These are phyloP conservation scores for Fragilaria radians DNA, from an alignment of 108 stramenopile genomes.

Conservation along the genomic window DNA sequence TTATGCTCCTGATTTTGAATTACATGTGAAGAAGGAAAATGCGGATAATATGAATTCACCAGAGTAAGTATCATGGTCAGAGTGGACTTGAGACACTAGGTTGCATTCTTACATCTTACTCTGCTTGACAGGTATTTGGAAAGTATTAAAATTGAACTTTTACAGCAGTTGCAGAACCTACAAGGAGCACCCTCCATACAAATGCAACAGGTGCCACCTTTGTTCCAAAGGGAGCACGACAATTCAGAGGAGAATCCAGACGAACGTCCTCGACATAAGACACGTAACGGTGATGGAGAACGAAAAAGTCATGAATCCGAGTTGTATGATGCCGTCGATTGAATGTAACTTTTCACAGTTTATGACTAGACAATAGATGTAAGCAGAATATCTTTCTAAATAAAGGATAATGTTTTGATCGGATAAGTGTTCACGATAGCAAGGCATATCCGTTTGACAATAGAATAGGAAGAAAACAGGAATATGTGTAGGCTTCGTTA, in stretches of 20 bases:
- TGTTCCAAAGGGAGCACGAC: conserved; percentile 50
- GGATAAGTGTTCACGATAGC: too few relatives aligned
- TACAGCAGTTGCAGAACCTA: conserved; percentile 75
- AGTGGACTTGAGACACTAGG: too few relatives aligned
- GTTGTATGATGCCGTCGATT: conserved; percentile 51
- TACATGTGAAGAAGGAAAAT: conserved; percentile 87
- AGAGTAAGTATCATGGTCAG: conserved; percentile 23
- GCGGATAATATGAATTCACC: conserved; percentile 84
- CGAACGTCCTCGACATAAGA: conserved; percentile 18
- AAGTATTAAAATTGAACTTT: conserved; percentile 57
- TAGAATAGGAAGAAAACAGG: too few relatives aligned
- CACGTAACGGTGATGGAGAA: conserved; percentile 12
- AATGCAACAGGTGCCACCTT: conserved; percentile 87
- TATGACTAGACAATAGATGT: too few relatives aligned
- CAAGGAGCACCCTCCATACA: conserved; percentile 90
- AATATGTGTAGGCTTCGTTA: too few relatives aligned
- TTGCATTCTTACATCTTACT: not conserved
- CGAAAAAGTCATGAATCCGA: conserved; percentile 43
- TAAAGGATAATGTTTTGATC: too few relatives aligned
- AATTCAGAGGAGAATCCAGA: conserved; percentile 25
- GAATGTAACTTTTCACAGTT: too few relatives aligned
- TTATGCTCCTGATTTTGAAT: conserved; percentile 95
- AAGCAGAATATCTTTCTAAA: too few relatives aligned
- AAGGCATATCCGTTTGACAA: too few relatives aligned
- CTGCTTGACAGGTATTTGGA: conserved; percentile 31